These are phyloP conservation scores for Ligustrum vulgare DNA, from an alignment of 257 asterid species.

Conservation along the genomic window DNA sequence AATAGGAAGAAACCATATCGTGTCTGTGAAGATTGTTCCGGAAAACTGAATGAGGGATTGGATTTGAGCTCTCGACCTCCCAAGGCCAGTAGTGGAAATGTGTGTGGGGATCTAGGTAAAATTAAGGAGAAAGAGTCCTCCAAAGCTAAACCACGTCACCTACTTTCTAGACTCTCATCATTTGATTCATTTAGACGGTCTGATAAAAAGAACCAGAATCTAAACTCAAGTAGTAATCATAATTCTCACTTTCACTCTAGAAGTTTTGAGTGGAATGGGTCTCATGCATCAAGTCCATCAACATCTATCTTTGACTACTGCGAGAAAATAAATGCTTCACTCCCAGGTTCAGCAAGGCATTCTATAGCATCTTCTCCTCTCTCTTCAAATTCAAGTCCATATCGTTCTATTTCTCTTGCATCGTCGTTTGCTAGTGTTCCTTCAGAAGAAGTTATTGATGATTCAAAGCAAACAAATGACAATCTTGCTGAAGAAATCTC, in stretches of 20 bases:
- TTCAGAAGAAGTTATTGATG: slow-evolving; percentile 36
- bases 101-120: slow-evolving; percentile 27
- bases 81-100: slow-evolving; percentile 33
- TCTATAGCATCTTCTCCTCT: slow-evolving; percentile 45
- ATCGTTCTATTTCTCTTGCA: slow-evolving; percentile 24
- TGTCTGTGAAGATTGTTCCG: slow-evolving; percentile 65
- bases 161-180: slow-evolving; percentile 54
- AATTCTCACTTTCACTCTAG: slow-evolving; percentile 31
- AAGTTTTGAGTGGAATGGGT: slow-evolving; percentile 29
- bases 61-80: slow-evolving; percentile 46
- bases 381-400: slow-evolving; percentile 39
- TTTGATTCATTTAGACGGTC: slow-evolving; percentile 51
- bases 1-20: slow-evolving; percentile 48
- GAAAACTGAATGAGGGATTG: slow-evolving; percentile 49
- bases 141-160: slow-evolving; percentile 25
- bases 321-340: slow-evolving; percentile 39
- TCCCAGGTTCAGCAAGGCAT: slow-evolving; percentile 36
- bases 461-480: slow-evolving; percentile 40
- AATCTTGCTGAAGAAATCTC: slow-evolving; percentile 49
- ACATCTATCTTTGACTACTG: slow-evolving; percentile 36
- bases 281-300: slow-evolving; percentile 38
- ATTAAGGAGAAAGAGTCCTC: slow-evolving; percentile 26
- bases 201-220: slow-evolving; percentile 35
- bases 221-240: slow-evolving; percentile 27
- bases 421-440: slow-evolving; percentile 33